Conservation (phyloP, 2,329 filamentous ascomycete genomes). For the Beauveria medogensis region DNA sequence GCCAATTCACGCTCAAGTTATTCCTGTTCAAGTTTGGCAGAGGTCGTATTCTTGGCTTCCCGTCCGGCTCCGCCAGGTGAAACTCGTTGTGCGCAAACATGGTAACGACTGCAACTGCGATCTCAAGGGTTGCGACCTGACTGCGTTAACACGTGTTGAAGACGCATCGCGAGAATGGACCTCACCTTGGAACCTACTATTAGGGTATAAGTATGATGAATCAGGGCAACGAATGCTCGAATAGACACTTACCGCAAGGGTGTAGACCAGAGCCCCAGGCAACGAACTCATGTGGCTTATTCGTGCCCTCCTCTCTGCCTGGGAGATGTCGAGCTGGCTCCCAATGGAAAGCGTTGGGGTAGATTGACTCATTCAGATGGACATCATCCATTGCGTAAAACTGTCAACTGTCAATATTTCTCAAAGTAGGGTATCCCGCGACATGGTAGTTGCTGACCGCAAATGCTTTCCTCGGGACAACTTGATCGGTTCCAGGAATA, state of each 20-base stretch:
- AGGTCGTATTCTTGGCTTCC: conserved; percentile 17
- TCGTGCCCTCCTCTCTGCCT: conserved; percentile 37
- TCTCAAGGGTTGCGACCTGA: conserved; percentile 45
- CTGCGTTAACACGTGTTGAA: conserved; percentile 1
- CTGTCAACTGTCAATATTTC: background rate
- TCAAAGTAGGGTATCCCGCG: too few species aligned
- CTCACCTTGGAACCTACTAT: background rate
- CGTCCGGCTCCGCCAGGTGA: conserved; percentile 31
- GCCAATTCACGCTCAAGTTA: background rate
- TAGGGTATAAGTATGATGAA: background rate
- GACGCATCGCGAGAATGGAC: background rate
- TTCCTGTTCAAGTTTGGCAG: conserved; percentile 14
- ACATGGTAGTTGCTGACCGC: conserved; percentile 21
- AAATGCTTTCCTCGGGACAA: conserved; percentile 41
- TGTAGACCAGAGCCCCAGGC: conserved; percentile 30
- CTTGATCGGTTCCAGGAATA: conserved; percentile 35
- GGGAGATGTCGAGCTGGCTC: conserved; percentile 41
- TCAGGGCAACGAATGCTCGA: background rate
- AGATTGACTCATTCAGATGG: conserved; percentile 40
- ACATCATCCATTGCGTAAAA: conserved; percentile 39
- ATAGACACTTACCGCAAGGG: conserved; percentile 23
- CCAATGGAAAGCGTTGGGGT: conserved; percentile 39
- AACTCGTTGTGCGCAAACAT: conserved; percentile 43
- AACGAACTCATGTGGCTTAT: conserved; percentile 20
- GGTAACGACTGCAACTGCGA: conserved; percentile 39